A percentile compares a stretch with the other conserved stretches of the same genome.
Evolutionary conservation across 1,284 basidiomycete species (phyloP).

Genomic region (Leccinum fallax): DNA sequence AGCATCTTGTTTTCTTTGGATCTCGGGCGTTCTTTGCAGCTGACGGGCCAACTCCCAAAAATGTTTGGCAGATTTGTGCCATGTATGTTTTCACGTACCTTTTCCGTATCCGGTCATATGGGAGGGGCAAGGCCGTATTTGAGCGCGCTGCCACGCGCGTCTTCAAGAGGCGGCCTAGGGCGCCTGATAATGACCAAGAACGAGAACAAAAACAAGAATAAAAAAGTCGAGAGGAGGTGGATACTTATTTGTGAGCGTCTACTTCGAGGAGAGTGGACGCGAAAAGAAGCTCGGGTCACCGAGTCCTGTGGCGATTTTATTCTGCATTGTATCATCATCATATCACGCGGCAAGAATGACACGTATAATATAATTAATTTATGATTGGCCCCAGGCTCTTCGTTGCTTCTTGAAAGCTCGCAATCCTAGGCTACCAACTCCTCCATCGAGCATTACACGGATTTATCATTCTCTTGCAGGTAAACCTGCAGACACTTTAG

Average conservation of each 20-base stretch:
- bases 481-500: too few species aligned
- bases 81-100: conserved; percentile 41
- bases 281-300: background rate
- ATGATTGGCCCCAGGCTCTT: background rate
- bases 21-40: background rate
- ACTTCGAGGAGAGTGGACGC: background rate
- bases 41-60: background rate
- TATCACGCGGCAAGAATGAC: background rate
- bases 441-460: background rate
- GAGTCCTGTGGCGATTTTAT: background rate
- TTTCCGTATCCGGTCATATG: conserved; percentile 38
- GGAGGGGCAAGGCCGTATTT: conserved; percentile 10
- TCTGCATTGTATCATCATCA: background rate
- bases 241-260: background rate
- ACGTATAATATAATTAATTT: background rate
- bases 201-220: background rate
- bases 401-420: background rate
- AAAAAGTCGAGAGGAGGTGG: background rate
- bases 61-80: conserved; percentile 27
- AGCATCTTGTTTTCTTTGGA: conserved; percentile 24
- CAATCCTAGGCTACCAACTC: background rate
- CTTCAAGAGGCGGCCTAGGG: background rate
- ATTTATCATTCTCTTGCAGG: too few species aligned
- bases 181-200: background rate
- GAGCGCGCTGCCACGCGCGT: background rate